phyloP scores from a whole-genome alignment of 192 early-diverging fungal genomes.

The Backusella psychrophila region DNA sequence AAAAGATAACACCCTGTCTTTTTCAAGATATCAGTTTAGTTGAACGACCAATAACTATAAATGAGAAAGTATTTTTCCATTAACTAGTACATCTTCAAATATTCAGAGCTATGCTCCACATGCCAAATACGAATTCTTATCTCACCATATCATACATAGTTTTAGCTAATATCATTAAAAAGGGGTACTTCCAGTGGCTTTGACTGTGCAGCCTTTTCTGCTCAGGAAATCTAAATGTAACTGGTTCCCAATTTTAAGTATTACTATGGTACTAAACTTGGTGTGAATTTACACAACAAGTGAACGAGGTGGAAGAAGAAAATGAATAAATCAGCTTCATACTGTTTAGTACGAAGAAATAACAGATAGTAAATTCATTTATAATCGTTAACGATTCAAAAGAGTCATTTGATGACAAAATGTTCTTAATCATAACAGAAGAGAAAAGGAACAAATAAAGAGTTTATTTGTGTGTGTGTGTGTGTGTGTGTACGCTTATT shows the following conservation, averaged over 20 bases:
- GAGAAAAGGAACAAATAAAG: not conserved
- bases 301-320: not conserved
- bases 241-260: not conserved
- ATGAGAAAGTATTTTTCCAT: not conserved
- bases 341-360: not conserved
- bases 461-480: not conserved
- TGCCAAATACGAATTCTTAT: not conserved
- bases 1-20: not conserved
- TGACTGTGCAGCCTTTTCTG: not conserved
- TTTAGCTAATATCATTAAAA: not conserved
- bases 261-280: not conserved
- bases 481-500: no score
- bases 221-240: not conserved
- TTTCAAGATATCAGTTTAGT: not conserved
- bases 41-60: not conserved
- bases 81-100: not conserved
- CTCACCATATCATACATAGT: not conserved
- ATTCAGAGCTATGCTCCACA: not conserved
- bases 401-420: not conserved
- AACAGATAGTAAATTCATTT: not conserved
- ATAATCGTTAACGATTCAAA: not conserved
- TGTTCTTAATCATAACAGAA: not conserved
- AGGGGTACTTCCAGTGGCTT: not conserved
- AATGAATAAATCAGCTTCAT: no score
- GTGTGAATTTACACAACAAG: not conserved